Conservation (phyloP, 2,329 filamentous ascomycete genomes). For the Colletotrichum spaethianum region DNA sequence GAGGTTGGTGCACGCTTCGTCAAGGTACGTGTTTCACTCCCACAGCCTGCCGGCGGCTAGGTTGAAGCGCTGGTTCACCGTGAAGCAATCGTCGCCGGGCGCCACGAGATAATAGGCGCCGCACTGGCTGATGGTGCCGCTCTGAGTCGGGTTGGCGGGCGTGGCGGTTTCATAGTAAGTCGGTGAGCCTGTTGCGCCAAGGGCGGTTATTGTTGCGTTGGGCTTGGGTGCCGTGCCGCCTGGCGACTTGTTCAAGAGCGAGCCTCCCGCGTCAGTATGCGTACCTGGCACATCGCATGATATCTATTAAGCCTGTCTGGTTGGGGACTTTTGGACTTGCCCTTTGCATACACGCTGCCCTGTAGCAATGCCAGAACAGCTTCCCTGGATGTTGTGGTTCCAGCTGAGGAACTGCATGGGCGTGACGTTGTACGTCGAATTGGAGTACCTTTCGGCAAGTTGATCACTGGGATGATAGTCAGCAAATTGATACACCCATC, state of each 20-base stretch:
- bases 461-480: not conserved
- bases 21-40: not conserved
- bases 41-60: not conserved
- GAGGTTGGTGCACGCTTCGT: constrained; percentile 5
- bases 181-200: not conserved
- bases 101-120: not conserved
- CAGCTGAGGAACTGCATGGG: not conserved
- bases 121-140: not conserved
- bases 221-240: not conserved
- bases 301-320: no score
- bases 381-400: not conserved
- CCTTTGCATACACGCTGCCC: constrained; percentile 2
- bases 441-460: not conserved
- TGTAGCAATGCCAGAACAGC: not conserved
- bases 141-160: constrained; percentile 4
- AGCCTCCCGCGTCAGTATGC: no score
- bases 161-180: constrained; percentile 3
- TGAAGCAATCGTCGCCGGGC: not conserved
- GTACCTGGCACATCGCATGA: no score
- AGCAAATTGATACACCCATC: no score
- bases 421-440: constrained; percentile 7
- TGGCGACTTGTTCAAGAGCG: no score
- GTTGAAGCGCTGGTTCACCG: not conserved
- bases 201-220: not conserved
- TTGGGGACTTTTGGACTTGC: no score